These are phyloP conservation scores for Juglanconis oblonga DNA, from an alignment of 2,329 filamentous ascomycete genomes.

Conservation along the genomic window DNA sequence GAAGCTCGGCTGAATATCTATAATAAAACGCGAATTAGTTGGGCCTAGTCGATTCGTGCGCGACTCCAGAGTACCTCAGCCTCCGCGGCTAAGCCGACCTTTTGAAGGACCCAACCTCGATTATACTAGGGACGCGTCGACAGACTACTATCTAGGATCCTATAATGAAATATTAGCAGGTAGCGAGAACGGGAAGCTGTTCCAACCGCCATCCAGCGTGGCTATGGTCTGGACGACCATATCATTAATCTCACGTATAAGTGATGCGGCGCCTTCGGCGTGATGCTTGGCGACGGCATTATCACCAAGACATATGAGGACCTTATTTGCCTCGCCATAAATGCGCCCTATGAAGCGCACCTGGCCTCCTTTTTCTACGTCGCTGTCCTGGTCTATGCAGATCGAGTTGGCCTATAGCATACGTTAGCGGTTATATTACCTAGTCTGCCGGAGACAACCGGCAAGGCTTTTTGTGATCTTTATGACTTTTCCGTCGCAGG, in stretches of 20 bases:
- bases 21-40: no score
- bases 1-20: not conserved
- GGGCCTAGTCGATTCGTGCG: not conserved
- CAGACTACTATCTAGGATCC: not conserved
- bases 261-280: not conserved
- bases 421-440: not conserved
- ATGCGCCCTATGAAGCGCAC: not conserved
- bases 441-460: not conserved
- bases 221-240: not conserved
- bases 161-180: not conserved
- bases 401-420: not conserved
- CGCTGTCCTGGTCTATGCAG: not conserved
- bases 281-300: not conserved
- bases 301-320: not conserved
- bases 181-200: not conserved
- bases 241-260: not conserved
- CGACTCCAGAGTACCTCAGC: not conserved
- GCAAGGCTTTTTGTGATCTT: not conserved
- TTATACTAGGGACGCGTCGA: not conserved
- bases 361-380: not conserved
- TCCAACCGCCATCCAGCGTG: not conserved
- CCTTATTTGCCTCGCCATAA: not conserved
- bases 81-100: not conserved
- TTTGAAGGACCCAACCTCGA: constrained; percentile 5
- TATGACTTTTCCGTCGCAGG: not conserved